Evolutionary conservation across 2,329 filamentous ascomycete species (phyloP).

Genomic region (Zasmidium citrigriseum): DNA sequence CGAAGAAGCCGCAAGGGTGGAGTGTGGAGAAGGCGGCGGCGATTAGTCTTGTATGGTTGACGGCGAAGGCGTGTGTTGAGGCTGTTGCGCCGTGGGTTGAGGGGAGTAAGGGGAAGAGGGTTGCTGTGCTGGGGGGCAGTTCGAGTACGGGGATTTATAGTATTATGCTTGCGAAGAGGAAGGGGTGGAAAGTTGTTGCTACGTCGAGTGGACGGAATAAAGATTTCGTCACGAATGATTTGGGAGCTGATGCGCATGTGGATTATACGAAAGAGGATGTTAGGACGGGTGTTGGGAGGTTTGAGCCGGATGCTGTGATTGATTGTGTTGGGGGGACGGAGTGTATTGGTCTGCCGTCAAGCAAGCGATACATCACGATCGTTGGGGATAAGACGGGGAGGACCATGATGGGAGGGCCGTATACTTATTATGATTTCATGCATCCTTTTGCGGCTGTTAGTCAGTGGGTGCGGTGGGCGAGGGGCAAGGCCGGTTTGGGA

Average conservation of each 20-base stretch:
- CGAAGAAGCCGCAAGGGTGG: slow-evolving; percentile 33
- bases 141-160: slow-evolving; percentile 36
- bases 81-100: slow-evolving; percentile 29
- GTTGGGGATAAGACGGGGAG: slow-evolving; percentile 39
- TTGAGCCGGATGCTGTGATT: slow-evolving; percentile 56
- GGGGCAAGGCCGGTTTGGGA: slow-evolving; percentile 41
- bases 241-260: slow-evolving; percentile 65
- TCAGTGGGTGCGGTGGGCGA: slow-evolving; percentile 35
- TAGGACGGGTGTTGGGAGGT: slow-evolving; percentile 49
- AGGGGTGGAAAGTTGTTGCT: slow-evolving; percentile 40
- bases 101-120: slow-evolving; percentile 23
- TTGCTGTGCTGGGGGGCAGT: slow-evolving; percentile 36
- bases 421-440: slow-evolving; percentile 32
- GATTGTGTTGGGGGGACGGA: slow-evolving; percentile 58
- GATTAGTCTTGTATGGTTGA: slow-evolving; percentile 36
- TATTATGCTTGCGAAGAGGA: slow-evolving; percentile 32
- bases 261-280: slow-evolving; percentile 60
- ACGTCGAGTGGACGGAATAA: slow-evolving; percentile 62
- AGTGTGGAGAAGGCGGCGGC: slow-evolving; percentile 34
- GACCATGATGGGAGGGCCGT: slow-evolving; percentile 35
- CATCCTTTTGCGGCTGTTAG: slow-evolving; percentile 24
- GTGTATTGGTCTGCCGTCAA: slow-evolving; percentile 39
- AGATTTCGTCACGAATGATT: slow-evolving; percentile 52
- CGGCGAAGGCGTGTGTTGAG: slow-evolving; percentile 34
- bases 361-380: slow-evolving; percentile 52